Evolutionary conservation across 495 filamentous ascomycete genomes (phyloP).

Genomic region (Penicillium parvum): DNA sequence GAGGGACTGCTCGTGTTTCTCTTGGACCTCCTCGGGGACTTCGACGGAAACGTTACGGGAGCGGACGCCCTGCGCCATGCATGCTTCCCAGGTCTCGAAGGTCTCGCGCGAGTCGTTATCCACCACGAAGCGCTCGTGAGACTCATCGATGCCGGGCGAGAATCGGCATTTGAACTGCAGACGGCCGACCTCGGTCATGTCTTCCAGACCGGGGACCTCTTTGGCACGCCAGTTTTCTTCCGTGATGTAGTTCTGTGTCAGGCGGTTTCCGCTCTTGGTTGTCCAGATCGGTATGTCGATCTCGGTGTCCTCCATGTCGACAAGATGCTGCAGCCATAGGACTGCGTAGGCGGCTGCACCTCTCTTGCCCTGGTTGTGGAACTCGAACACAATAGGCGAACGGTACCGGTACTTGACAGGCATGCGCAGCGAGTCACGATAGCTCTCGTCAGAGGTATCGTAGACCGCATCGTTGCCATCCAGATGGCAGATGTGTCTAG

Average conservation of each 20-base stretch:
- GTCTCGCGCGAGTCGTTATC: constrained; percentile 90
- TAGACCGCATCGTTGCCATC: constrained; percentile 63
- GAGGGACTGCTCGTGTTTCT: constrained; percentile 75
- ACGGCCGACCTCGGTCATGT: constrained; percentile 74
- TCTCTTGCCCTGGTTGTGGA: constrained; percentile 64
- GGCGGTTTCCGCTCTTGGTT: constrained; percentile 63
- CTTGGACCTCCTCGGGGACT: constrained; percentile 59
- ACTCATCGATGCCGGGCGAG: constrained; percentile 84
- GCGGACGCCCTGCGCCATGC: constrained; percentile 78
- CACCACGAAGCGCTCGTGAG: constrained; percentile 75
- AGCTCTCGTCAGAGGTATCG: constrained; percentile 56
- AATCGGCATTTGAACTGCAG: constrained; percentile 74
- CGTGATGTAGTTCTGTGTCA: constrained; percentile 90
- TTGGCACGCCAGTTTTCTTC: constrained; percentile 57
- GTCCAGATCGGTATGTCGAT: constrained; percentile 86
- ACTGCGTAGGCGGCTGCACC: constrained; percentile 68
- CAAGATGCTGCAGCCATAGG: constrained; percentile 80
- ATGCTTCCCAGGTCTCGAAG: constrained; percentile 91
- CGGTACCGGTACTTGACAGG: constrained; percentile 88
- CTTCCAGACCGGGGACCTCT: constrained; percentile 59
- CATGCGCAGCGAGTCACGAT: constrained; percentile 60
- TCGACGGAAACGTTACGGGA: constrained; percentile 59
- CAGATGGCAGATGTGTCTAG: constrained; percentile 49
- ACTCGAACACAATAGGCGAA: constrained; percentile 83
- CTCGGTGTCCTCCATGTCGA: constrained; percentile 68